Base-by-base conservation (phyloP, 495 filamentous ascomycete genomes). In the Xylaria sp. region DNA sequence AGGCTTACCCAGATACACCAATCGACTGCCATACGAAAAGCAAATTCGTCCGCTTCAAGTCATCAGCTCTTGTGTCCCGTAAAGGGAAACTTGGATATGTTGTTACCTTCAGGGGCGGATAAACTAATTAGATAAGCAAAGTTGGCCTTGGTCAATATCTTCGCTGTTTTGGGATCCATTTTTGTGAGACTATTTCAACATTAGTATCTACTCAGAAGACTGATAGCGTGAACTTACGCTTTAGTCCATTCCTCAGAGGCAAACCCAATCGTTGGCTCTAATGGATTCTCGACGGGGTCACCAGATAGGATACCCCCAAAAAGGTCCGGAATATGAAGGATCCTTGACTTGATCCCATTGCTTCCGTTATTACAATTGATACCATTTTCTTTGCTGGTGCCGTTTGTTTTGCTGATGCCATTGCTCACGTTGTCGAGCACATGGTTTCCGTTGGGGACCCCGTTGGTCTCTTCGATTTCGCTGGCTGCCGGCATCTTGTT, bases 251-350 rank as follows among this genome's bases (percentile, higher is more conserved):
- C 61, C n/a, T 63, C 61, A 8, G 37, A 44, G 4, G 37, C 12
- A 4, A 6, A 37, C 3, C 61, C 61, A 24, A 63, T 63, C 26
- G 37, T 29, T 14, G 61, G 24, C n/a, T 63, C 61, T 40, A 29
- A 29, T 21, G 61, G 61, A 15, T 65, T 67, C 64, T 53, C 31
- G 11, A 55, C 65, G 7, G 65, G 52, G 17, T 43, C 65, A 21
- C 43, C 65, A 33, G 65, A 57, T 33, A 57, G 35, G 35, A 41
- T 58, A 21, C 50, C 50, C 12, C 37, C 65, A 41, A 52, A 53
- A 21, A 67, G 48, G 21, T 67, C 64, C 31, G 61, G 61, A 14
- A 63, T 46, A 46, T 63, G 61, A 46, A 63, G 40, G 17, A 24
- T 63, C 9, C 61, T 44, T 11, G 61, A 63, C 3, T n/a, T 61